Base-by-base conservation (phyloP, 306 rosid genomes). In the Fragaria vesca region DNA sequence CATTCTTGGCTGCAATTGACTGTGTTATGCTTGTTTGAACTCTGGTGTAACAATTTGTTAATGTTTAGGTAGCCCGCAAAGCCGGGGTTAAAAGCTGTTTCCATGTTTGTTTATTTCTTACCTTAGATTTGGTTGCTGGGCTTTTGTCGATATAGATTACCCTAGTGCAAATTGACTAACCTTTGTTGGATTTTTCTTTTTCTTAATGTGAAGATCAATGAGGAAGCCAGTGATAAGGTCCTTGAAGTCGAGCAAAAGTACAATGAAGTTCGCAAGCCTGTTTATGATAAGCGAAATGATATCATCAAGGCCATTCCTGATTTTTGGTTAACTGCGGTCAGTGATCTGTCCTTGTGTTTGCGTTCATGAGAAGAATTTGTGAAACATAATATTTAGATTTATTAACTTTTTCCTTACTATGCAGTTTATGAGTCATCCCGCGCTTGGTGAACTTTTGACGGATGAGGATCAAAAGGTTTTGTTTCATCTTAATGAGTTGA, bases 321-420 rank as follows among this genome's bases (percentile, higher is more conserved):
- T 76, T 94, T 94, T 85, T 94, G 98, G 98, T 72, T 83, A 28
- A 92, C 90, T 55, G 98, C 98, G 78, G 98, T 94, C 61, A 84
- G 97, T 86, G 40, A 65, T 74, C 80, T 77, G 47, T 42, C 46
- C 48, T 47, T 21, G 40, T 48, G n/a, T 52, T 72, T 47, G 4
- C 40, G 51, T 48, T n/a, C 57, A 7, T 32, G n/a, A 50, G 26
- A 66, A 71, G 62, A 16, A 51, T 20, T 51, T 17, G 43, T 45
- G 12, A 54, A 18, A 45, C 18, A 7, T 9, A 7, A 40, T 7
- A 4, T 62, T 51, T 34, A 20, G 61, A 76, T 46, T 32, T 65
- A n/a, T 78, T 74, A 12, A 13, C 9, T 24, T 66, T 20, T 68
- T 69, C 34, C 16, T 18, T 46, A 0, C 51, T 58, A 2, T 86